phyloP scores from a whole-genome alignment of 805 yeast genomes.

The Yamadazyma insecticola region DNA sequence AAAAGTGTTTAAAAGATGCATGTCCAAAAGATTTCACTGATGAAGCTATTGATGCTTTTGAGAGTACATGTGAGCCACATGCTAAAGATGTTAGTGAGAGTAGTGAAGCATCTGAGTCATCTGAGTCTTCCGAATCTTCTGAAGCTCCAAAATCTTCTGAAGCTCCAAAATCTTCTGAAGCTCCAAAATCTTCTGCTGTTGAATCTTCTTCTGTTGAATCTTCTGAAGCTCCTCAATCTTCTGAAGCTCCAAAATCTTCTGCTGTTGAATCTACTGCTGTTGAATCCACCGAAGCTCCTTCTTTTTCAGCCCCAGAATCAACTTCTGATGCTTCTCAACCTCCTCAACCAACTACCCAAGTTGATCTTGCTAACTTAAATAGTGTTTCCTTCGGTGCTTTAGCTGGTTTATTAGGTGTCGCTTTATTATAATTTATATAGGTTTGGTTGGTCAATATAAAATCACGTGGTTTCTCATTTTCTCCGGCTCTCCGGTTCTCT shows the following conservation, averaged over 20 bases:
- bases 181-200: slow-evolving; percentile 7
- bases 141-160: slow-evolving; percentile 29
- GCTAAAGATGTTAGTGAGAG: slow-evolving; percentile 24
- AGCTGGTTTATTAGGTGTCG: slow-evolving; percentile 39
- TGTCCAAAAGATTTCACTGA: slow-evolving; percentile 65
- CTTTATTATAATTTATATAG: slow-evolving; percentile 22
- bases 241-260: slow-evolving; percentile 6
- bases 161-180: slow-evolving; percentile 22
- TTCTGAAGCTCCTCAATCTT: slow-evolving; percentile 9
- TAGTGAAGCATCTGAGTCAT: slow-evolving; percentile 18
- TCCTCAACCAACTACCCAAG: slow-evolving; percentile 16
- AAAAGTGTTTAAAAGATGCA: slow-evolving; percentile 56
- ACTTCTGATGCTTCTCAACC: slow-evolving; percentile 5
- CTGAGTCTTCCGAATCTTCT: slow-evolving; percentile 23
- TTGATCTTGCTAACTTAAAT: slow-evolving; percentile 22
- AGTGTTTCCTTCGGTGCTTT: slow-evolving; percentile 29
- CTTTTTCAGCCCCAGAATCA: slow-evolving; percentile 5
- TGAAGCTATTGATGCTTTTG: slow-evolving; percentile 57
- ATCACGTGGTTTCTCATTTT: too few relatives aligned
- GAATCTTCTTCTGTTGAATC: slow-evolving; percentile 13
- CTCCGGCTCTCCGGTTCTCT: too few relatives aligned
- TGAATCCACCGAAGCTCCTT: slow-evolving; percentile 3
- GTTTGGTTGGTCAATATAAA: too few relatives aligned
- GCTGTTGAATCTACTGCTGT: slow-evolving; percentile 4
- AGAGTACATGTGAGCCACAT: slow-evolving; percentile 46